These are phyloP conservation scores for Xylaria castorea DNA, from an alignment of 495 filamentous ascomycete genomes.

Conservation along the genomic window DNA sequence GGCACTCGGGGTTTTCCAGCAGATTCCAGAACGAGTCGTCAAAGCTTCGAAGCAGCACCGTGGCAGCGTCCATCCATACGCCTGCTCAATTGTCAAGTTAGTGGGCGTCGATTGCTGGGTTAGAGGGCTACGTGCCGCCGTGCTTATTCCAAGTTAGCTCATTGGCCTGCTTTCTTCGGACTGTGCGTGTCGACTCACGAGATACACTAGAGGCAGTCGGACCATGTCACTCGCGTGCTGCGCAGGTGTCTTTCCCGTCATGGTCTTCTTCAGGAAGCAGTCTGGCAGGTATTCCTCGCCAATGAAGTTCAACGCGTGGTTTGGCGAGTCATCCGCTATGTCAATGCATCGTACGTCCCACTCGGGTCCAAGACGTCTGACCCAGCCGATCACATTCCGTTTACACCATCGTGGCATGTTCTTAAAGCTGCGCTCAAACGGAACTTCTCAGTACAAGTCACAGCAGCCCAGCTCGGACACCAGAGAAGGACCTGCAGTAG, in stretches of 20 bases:
- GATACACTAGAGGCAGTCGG: constrained; percentile 42
- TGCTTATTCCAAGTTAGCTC: constrained; percentile 16
- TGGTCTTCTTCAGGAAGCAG: constrained; percentile 37
- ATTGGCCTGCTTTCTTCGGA: not conserved
- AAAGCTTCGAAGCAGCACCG: constrained; percentile 37
- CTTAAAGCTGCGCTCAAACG: constrained; percentile 23
- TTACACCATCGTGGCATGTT: constrained; percentile 43
- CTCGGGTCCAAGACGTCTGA: constrained; percentile 28
- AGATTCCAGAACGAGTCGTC: constrained; percentile 46
- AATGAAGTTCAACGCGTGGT: constrained; percentile 32
- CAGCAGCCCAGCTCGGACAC: not conserved
- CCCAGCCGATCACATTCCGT: constrained; percentile 38
- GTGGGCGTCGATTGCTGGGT: not conserved
- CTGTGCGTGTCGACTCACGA: constrained; percentile 6
- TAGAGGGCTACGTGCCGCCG: constrained; percentile 10
- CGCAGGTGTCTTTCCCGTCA: constrained; percentile 36
- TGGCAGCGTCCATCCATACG: constrained; percentile 45
- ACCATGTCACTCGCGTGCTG: constrained; percentile 43
- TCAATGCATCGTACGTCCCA: constrained; percentile 34
- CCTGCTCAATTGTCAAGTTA: constrained; percentile 33
- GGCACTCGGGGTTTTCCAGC: constrained; percentile 39
- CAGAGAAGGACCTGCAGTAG: not conserved
- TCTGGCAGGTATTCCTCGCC: constrained; percentile 34
- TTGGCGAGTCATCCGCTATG: constrained; percentile 27
- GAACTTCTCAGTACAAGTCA: not conserved